Evolutionary conservation across 1,284 basidiomycete species (phyloP), one percentile per base, ranked within the genome.

Genomic region (Pisolithus thermaeus): DNA sequence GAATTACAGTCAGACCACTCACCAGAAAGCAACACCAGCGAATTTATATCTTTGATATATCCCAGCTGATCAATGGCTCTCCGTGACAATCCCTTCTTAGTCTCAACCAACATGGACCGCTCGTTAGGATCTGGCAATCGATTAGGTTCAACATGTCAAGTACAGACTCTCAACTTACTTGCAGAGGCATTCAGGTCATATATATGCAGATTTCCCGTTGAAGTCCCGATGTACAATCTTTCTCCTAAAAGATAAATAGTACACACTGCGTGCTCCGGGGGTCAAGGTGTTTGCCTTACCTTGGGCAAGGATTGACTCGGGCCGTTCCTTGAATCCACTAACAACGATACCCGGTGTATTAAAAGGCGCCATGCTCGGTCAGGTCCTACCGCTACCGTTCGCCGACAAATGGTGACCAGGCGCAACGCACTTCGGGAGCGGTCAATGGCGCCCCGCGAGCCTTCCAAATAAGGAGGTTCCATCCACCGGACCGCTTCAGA

Each of bases 41-140:
- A 87, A 58, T 90, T 86, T 14, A 90, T 79, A 59, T 92, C 90
- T 56, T 87, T 85, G 57, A 97, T 78, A 48, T 87, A 86, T 3
- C 84, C 90, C 5, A 97, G 72, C 63, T 92, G 92, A 52, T 97
- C 93, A 40, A 98, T 90, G 11, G 87, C 76, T 58, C 79, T 80
- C 57, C 82, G 77, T 12, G 77, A 72, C 30, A 94, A 68, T 4
- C 68, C 71, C 55, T 83, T 84, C 78, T 83, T 89, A 16, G 78
- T 80, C 57, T 87, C 84, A 16, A 87, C 71, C 2, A 84, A 71
- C 30, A 73, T 75, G 3, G 80, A 68, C 14, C 61, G 7, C 73
- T 70, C 25, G 28, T 35, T 18, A 18, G n/a, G 16, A 65, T 64
- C 38, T 63, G 70, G 43, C 70, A 70, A 38, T 61, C 69, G 52